Conservation (phyloP, 1,284 basidiomycete genomes). For the Abortiporus biennis region DNA sequence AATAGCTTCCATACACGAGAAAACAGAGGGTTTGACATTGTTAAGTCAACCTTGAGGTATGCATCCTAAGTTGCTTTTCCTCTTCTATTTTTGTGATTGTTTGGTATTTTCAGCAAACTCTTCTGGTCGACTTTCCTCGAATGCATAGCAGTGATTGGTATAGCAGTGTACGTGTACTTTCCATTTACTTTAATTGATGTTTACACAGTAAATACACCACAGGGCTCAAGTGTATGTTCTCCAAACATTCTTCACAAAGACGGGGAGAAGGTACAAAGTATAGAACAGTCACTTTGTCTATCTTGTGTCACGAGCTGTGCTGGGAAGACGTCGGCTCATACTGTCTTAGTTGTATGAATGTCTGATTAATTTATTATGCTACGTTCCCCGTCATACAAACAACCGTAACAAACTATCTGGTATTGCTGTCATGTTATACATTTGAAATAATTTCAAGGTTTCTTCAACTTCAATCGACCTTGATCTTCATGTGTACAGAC, state of each 20-base stretch:
- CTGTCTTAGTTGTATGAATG: too few relatives aligned
- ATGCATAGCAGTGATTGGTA: constrained; percentile 68
- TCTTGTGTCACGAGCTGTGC: background rate
- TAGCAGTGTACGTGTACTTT: constrained; percentile 64
- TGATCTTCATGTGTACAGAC: constrained; percentile 74
- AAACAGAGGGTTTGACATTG: constrained; percentile 75
- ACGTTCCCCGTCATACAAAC: too few relatives aligned
- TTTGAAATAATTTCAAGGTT: too few relatives aligned
- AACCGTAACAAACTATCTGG: too few relatives aligned
- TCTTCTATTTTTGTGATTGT: too few relatives aligned
- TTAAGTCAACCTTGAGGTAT: constrained; percentile 75
- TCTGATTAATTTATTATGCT: too few relatives aligned
- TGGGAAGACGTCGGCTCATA: too few relatives aligned
- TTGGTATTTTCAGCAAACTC: constrained; percentile 55
- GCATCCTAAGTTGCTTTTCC: too few relatives aligned
- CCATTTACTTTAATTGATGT: constrained; percentile 4
- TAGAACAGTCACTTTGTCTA: constrained; percentile 29
- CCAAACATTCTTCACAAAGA: constrained; percentile 91
- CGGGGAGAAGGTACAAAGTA: constrained; percentile 80
- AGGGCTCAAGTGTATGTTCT: constrained; percentile 86
- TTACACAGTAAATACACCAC: constrained; percentile 10
- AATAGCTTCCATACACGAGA: constrained; percentile 81
- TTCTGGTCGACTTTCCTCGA: constrained; percentile 90
- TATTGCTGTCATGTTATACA: background rate
- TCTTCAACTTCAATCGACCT: constrained; percentile 12